Evolutionary conservation across 2,329 filamentous ascomycete genomes (phyloP).

Genomic region (Pseudogymnoascus pannorum): DNA sequence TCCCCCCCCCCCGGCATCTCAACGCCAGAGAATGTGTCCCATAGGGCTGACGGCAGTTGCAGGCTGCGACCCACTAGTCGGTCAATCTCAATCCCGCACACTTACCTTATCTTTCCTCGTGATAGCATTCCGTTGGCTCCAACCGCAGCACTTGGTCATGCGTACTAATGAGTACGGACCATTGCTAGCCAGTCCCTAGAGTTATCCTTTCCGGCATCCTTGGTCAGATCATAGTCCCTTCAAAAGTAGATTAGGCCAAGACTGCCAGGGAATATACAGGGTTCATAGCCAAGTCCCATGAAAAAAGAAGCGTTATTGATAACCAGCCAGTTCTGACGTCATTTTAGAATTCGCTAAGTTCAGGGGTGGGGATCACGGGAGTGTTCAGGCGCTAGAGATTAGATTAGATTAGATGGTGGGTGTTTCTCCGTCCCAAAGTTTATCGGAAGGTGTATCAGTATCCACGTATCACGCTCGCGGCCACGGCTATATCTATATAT

Average conservation of each 20-base stretch:
- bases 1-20: not conserved
- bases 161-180: not conserved
- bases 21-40: not conserved
- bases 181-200: not conserved
- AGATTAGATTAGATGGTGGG: constrained; percentile 5
- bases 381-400: not conserved
- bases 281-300: not conserved
- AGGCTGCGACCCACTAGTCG: not conserved
- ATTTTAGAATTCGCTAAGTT: not conserved
- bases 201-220: not conserved
- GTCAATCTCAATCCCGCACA: not conserved
- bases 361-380: not conserved
- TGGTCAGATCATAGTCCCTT: not conserved
- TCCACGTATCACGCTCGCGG: not conserved
- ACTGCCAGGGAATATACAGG: not conserved
- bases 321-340: not conserved
- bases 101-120: not conserved
- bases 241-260: not conserved
- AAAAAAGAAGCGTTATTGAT: not conserved
- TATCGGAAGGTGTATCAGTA: constrained; percentile 5
- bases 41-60: constrained; percentile 1
- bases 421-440: not conserved
- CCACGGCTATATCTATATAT: not conserved
- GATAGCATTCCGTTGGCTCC: not conserved
- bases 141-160: not conserved